Percentiles rank a stretch among this genome's conserved stretches.
Conservation (phyloP, 345 rosid genomes). For the Ceriops zippeliana region DNA sequence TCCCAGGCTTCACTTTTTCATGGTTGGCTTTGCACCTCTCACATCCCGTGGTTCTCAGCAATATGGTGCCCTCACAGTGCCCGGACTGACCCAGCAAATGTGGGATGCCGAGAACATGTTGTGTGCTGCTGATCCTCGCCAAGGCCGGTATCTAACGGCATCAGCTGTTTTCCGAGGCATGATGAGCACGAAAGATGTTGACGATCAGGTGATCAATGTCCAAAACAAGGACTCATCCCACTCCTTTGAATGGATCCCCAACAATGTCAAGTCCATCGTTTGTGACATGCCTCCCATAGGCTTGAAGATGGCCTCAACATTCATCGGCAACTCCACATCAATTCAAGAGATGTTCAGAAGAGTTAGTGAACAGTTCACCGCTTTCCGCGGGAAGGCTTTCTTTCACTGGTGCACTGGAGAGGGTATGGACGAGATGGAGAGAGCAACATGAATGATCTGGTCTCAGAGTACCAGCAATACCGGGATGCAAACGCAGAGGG, state of each 20-base stretch:
- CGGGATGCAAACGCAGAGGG: constrained; percentile 83
- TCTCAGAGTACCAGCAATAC: constrained; percentile 77
- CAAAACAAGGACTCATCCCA: constrained; percentile 81
- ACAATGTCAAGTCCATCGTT: constrained; percentile 77
- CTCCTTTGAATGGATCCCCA: constrained; percentile 79
- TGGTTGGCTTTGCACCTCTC: constrained; percentile 73
- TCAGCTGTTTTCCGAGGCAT: constrained; percentile 81
- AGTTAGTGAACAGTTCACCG: constrained; percentile 77
- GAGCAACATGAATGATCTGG: constrained; percentile 78
- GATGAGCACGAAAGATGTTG: constrained; percentile 84
- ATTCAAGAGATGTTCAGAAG: constrained; percentile 84
- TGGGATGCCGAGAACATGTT: constrained; percentile 86
- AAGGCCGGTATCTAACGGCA: constrained; percentile 69
- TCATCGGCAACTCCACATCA: constrained; percentile 71
- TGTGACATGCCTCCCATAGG: constrained; percentile 81
- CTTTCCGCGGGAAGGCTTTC: constrained; percentile 87
- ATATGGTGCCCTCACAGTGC: constrained; percentile 65
- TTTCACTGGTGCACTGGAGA: constrained; percentile 85
- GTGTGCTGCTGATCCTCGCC: constrained; percentile 76
- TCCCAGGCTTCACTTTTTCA: constrained; percentile 75
- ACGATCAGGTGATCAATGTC: constrained; percentile 78
- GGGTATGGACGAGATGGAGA: constrained; percentile 90
- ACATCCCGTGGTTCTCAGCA: constrained; percentile 78
- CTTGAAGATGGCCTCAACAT: constrained; percentile 72
- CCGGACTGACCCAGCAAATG: constrained; percentile 81